Evolutionary conservation across 2,329 filamentous ascomycete species (phyloP), one percentile per base, ranked within the genome.

Genomic region (Aspergillus brasiliensis): DNA sequence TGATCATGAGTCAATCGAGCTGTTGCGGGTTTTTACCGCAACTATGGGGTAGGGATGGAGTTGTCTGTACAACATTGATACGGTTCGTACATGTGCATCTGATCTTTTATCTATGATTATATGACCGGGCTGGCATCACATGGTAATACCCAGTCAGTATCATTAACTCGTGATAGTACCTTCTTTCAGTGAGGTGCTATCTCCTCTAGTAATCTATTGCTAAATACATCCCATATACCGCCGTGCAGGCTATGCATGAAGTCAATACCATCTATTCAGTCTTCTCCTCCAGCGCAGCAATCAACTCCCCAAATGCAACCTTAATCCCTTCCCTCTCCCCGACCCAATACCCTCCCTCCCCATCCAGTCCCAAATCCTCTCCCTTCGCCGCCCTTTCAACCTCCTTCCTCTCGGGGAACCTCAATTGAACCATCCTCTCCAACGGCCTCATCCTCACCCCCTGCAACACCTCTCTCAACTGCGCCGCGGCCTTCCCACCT

Each of bases 401-500:
- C 3, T 67, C 59, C 8, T 68, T 71, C 31, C 62, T 69, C 42
- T 60, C 60, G 15, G 67, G 69, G 28, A 78, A 74, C 4, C 60
- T n/a, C 52, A 79, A 61, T 4, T 52, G 69, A 0, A 71, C 66
- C 55, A 65, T 70, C 11, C 65, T 69, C 31, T 71, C 65, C 27
- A 73, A 67, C 28, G 73, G 67, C 19, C 59, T 67, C 77, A 80
- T 77, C 11, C 67, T 62, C 34, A 80, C 48, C 0, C 72, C 77
- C 10, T 65, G 62, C 38, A 79, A 60, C 19, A 79, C 68, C 21
- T 71, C 61, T 23, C 62, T 64, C 63, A 80, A 62, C 60, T 78
- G 75, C 25, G 57, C 72, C 2, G 73, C 73, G 2, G 73, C 73
- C 51, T 78, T 77, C 2, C 59, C 69, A 0, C 78, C 78, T 1